Base-by-base conservation (phyloP, 1,139 yeast species). In the Blastobotrys buckinghamii region DNA sequence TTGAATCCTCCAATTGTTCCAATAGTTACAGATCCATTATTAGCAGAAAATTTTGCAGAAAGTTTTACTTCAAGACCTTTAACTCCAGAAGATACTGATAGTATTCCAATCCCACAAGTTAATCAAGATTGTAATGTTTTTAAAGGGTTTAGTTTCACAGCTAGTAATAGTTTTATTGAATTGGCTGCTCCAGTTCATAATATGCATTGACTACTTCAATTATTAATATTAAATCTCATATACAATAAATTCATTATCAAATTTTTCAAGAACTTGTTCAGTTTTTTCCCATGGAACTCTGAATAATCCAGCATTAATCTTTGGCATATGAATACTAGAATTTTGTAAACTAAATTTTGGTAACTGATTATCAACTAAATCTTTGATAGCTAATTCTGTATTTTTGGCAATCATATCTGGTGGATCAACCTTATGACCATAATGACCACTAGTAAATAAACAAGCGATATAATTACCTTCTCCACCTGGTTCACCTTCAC, bases 21-120 rank as follows among this genome's bases (percentile, higher is more conserved):
- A 0, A 69, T 84, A 12, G 84, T 90, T 45, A 86, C 96, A 0
- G 86, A 89, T 60, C 90, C 95, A 13, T 80, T 77, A 32, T 69
- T 87, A 55, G 98, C 98, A 0, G 97, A 92, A 64, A 92, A 92
- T 63, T 92, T 92, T 64, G 95, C 92, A 59, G 68, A 76, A 19
- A 95, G 88, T 58, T 92, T 90, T 67, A 90, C 97, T 0, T 81
- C 78, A n/a, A 80, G 89, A 86, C 63, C 66, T 1, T 48, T 71
- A 32, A 61, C 72, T 42, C 66, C 71, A 5, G 63, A 58, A 7
- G 59, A 61, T 13, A 42, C 39, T 35, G 40, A 45, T 44, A 53
- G 55, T 15, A 49, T 58, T 15, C 55, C 57, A 2, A 52, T 51
- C 39, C 53, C 55, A 12, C 38, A 17, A n/a, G 30, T 20, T 6